phyloP scores from a whole-genome alignment of 805 yeast genomes.

The Candida maesae region DNA sequence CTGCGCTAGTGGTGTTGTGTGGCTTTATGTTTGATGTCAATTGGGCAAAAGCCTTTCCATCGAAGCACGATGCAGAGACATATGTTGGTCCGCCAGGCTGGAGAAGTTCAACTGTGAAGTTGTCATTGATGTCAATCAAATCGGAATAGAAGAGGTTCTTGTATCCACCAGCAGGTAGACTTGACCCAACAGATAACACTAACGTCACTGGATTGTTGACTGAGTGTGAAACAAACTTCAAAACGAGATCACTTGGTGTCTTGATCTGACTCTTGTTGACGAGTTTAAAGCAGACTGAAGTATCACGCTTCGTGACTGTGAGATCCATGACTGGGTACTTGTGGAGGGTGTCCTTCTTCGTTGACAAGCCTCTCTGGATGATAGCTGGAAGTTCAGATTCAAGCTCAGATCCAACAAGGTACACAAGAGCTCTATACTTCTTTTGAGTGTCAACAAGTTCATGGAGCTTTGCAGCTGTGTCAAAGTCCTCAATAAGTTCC shows the following conservation, averaged over 20 bases:
- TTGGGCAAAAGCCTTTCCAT: constrained; percentile 1
- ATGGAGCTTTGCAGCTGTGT: constrained; percentile 12
- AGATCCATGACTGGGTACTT: constrained; percentile 3
- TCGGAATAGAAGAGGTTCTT: constrained; percentile 7
- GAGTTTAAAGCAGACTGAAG: constrained; percentile 6
- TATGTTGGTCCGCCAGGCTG: constrained; percentile 1
- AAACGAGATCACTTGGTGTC: constrained; percentile 5
- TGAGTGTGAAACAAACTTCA: constrained; percentile 2
- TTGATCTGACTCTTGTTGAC: constrained; percentile 6
- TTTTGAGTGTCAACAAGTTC: not conserved
- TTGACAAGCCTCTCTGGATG: constrained; percentile 2
- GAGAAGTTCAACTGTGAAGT: constrained; percentile 4
- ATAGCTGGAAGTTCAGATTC: constrained; percentile 1
- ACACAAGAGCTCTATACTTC: constrained; percentile 7
- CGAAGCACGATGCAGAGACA: constrained; percentile 3
- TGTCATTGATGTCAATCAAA: not conserved
- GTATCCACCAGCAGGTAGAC: constrained; percentile 4
- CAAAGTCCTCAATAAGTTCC: constrained; percentile 4
- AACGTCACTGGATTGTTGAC: not conserved
- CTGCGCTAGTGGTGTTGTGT: too few species aligned
- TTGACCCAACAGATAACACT: constrained; percentile 3
- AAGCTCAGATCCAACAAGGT: constrained; percentile 1
- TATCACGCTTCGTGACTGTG: constrained; percentile 4
- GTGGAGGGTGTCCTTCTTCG: not conserved
- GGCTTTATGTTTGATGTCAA: too few species aligned